Evolutionary conservation across 306 rosid species (phyloP).

Genomic region (Citrullus amarus): DNA sequence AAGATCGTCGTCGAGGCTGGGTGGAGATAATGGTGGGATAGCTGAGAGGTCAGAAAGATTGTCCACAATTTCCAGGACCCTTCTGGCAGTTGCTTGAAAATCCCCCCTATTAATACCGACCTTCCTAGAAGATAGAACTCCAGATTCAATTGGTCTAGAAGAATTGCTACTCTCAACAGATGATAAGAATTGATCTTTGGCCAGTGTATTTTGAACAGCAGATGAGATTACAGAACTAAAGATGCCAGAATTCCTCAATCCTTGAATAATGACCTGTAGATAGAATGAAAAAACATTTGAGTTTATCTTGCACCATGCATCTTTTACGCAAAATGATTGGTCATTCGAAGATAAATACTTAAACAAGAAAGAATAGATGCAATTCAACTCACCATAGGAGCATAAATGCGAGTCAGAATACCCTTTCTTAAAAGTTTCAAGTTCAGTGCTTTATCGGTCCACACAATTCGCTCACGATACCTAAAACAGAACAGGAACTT

Average conservation of each 20-base stretch:
- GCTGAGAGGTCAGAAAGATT: slow-evolving; percentile 37
- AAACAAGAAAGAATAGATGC: neutral
- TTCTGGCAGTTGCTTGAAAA: slow-evolving; percentile 53
- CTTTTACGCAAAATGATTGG: neutral
- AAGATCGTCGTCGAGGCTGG: slow-evolving; percentile 27
- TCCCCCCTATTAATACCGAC: slow-evolving; percentile 33
- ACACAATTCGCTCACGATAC: slow-evolving; percentile 82
- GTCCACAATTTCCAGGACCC: slow-evolving; percentile 41
- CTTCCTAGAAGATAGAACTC: slow-evolving; percentile 46
- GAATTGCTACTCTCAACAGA: slow-evolving; percentile 65
- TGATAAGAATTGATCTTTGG: slow-evolving; percentile 56
- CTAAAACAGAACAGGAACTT: slow-evolving; percentile 27
- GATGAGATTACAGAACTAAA: slow-evolving; percentile 49
- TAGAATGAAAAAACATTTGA: neutral
- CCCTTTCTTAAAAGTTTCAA: slow-evolving; percentile 74
- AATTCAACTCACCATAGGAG: slow-evolving; percentile 57
- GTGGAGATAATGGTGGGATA: slow-evolving; percentile 76
- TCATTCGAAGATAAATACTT: neutral
- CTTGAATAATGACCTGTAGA: slow-evolving; percentile 65
- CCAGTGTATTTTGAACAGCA: slow-evolving; percentile 37
- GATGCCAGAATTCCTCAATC: slow-evolving; percentile 68
- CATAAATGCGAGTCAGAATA: slow-evolving; percentile 68
- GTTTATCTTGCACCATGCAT: neutral
- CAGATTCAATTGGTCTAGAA: slow-evolving; percentile 34
- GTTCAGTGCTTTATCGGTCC: slow-evolving; percentile 59